These are phyloP conservation scores for Tephrocybe sp. DNA, from an alignment of 768 basidiomycete genomes.

Conservation along the genomic window DNA sequence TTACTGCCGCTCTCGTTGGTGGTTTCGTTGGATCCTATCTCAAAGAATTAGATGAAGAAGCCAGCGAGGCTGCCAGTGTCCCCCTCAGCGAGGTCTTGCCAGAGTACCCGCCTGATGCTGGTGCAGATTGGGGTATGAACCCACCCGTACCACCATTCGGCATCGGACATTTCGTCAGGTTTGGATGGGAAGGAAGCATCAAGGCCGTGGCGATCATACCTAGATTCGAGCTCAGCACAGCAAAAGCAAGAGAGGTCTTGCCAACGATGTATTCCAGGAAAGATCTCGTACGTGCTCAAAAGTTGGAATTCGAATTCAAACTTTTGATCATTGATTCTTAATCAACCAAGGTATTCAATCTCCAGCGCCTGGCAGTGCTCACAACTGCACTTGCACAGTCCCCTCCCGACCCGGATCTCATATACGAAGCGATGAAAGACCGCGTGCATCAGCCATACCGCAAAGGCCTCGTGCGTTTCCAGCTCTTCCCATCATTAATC, in stretches of 20 bases:
- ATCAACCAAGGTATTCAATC: slow-evolving; percentile 94
- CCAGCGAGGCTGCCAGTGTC: slow-evolving; percentile 81
- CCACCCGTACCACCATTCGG: slow-evolving; percentile 87
- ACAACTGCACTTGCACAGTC: slow-evolving; percentile 89
- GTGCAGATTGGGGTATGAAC: slow-evolving; percentile 84
- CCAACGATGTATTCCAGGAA: slow-evolving; percentile 82
- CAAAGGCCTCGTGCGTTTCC: slow-evolving; percentile 74
- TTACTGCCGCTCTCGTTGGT: slow-evolving; percentile 94
- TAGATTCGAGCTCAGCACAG: slow-evolving; percentile 93
- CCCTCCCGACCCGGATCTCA: slow-evolving; percentile 93
- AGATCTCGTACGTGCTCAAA: slow-evolving; percentile 67
- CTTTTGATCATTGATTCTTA: too few species aligned
- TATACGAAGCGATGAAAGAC: slow-evolving; percentile 99
- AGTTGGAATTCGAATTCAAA: too few species aligned
- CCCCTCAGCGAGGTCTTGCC: slow-evolving; percentile 95
- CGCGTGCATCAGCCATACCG: slow-evolving; percentile 97
- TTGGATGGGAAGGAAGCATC: slow-evolving; percentile 81
- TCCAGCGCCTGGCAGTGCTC: slow-evolving; percentile 93
- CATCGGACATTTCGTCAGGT: slow-evolving; percentile 92
- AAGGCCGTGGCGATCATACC: slow-evolving; percentile 94
- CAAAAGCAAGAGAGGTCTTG: slow-evolving; percentile 88
- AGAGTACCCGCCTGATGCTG: slow-evolving; percentile 91
- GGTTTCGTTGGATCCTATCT: slow-evolving; percentile 98
- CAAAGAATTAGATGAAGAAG: slow-evolving; percentile 79
- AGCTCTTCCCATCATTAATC: background rate